Percentiles rank a stretch among this genome's conserved stretches.
Evolutionary conservation across 2,329 filamentous ascomycete genomes (phyloP).

Genomic region (Arthrobotrys iridis): DNA sequence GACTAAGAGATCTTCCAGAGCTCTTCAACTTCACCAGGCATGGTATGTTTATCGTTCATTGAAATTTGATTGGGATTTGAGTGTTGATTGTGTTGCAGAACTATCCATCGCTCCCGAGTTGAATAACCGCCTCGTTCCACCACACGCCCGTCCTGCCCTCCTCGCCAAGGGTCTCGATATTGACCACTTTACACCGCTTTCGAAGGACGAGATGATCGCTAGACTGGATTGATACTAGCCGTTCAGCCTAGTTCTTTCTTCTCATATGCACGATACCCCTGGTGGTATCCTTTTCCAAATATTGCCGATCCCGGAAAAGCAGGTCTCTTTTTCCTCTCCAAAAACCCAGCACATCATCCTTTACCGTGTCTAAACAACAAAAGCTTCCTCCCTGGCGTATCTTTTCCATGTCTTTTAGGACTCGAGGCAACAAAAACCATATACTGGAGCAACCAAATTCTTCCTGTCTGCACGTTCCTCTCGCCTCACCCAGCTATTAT

Average conservation of each 20-base stretch:
- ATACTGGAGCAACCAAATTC: slow-evolving; percentile 45
- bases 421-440: slow-evolving; percentile 38
- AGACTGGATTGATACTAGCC: slow-evolving; percentile 81
- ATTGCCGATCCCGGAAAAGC: slow-evolving; percentile 53
- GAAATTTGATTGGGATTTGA: not conserved
- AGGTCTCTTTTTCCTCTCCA: slow-evolving; percentile 45
- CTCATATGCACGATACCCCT: slow-evolving; percentile 58
- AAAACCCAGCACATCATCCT: slow-evolving; percentile 49
- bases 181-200: slow-evolving; percentile 89
- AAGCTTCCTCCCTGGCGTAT: slow-evolving; percentile 45
- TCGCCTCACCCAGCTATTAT: slow-evolving; percentile 17
- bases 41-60: slow-evolving; percentile 71
- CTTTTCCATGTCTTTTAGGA: slow-evolving; percentile 48
- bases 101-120: slow-evolving; percentile 91
- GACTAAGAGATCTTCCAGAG: slow-evolving; percentile 81
- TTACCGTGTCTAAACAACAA: slow-evolving; percentile 36
- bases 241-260: slow-evolving; percentile 58
- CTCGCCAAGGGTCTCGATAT: slow-evolving; percentile 85
- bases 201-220: slow-evolving; percentile 96
- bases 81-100: slow-evolving; percentile 69
- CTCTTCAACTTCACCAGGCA: slow-evolving; percentile 95
- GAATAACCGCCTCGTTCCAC: slow-evolving; percentile 87
- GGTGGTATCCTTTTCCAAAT: slow-evolving; percentile 58
- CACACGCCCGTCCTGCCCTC: slow-evolving; percentile 79
- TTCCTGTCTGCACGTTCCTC: slow-evolving; percentile 16